Evolutionary conservation across 148 eudicot species (phyloP).

Genomic region (Dianthus caryophyllus): DNA sequence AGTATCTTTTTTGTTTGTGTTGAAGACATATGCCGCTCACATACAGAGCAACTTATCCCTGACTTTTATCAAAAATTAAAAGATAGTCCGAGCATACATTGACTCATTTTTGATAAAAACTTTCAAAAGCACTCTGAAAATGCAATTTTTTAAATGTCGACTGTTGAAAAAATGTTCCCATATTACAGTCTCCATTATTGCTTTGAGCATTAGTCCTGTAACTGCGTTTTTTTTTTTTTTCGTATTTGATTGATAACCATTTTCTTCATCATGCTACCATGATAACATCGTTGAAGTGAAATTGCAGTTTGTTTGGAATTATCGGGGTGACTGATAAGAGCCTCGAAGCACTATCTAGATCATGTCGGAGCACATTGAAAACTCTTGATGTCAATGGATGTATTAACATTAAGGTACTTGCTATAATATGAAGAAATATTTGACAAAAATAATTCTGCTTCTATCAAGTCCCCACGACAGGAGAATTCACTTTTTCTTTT

Average conservation of each 20-base stretch:
- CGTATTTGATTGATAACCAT: neutral
- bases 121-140: no score
- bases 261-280: neutral
- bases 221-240: neutral
- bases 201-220: neutral
- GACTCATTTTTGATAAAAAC: no score
- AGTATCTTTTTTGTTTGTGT: no score
- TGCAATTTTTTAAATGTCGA: no score
- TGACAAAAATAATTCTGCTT: no score
- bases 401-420: conserved; percentile 70
- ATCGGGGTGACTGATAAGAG: conserved; percentile 83
- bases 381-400: conserved; percentile 98
- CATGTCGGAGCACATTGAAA: conserved; percentile 57
- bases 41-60: no score
- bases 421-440: no score
- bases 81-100: no score
- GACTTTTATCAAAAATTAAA: no score
- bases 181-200: neutral
- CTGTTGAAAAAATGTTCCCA: neutral
- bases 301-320: conserved; percentile 89
- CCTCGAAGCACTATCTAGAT: conserved; percentile 60
- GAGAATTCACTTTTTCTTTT: no score
- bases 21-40: no score
- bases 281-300: conserved; percentile 13
- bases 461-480: no score